Evolutionary conservation across 1,139 yeast genomes (phyloP).

Genomic region (Magnusiomyces tetraspermus): DNA sequence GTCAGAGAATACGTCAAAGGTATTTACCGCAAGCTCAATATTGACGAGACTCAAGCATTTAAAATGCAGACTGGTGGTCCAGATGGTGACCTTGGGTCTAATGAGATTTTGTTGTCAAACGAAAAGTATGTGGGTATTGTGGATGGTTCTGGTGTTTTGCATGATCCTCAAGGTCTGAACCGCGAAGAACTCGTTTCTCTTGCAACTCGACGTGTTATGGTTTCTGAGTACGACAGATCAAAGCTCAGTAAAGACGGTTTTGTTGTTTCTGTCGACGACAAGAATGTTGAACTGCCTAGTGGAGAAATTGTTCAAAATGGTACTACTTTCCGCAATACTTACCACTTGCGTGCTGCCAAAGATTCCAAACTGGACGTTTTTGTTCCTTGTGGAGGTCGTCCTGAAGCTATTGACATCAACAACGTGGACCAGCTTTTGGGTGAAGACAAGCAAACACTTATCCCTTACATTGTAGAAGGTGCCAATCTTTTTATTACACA

Average conservation of each 20-base stretch:
- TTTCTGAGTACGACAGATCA: constrained; percentile 56
- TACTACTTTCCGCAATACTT: constrained; percentile 82
- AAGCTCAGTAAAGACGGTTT: constrained; percentile 70
- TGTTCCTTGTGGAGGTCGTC: constrained; percentile 99
- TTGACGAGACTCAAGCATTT: constrained; percentile 50
- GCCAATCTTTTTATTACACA: constrained; percentile 94
- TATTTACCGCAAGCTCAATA: constrained; percentile 65
- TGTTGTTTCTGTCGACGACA: constrained; percentile 77
- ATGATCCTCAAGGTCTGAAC: constrained; percentile 83
- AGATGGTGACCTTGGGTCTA: constrained; percentile 95
- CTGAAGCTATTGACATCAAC: constrained; percentile 86
- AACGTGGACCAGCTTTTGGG: constrained; percentile 69
- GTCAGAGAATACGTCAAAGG: constrained; percentile 89
- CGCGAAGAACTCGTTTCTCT: constrained; percentile 67
- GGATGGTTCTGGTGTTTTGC: constrained; percentile 93
- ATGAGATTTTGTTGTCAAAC: constrained; percentile 79
- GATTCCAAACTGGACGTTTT: constrained; percentile 62
- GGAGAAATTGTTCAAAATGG: constrained; percentile 75
- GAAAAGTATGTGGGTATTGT: constrained; percentile 83
- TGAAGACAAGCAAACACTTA: constrained; percentile 64
- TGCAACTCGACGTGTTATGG: constrained; percentile 71
- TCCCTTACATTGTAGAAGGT: constrained; percentile 93
- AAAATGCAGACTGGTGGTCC: constrained; percentile 99
- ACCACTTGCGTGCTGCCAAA: constrained; percentile 62
- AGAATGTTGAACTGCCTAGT: constrained; percentile 65